Percentiles rank a stretch among this genome's conserved stretches.
phyloP scores from a whole-genome alignment of 768 basidiomycete genomes.

The Piloderma croceum region DNA sequence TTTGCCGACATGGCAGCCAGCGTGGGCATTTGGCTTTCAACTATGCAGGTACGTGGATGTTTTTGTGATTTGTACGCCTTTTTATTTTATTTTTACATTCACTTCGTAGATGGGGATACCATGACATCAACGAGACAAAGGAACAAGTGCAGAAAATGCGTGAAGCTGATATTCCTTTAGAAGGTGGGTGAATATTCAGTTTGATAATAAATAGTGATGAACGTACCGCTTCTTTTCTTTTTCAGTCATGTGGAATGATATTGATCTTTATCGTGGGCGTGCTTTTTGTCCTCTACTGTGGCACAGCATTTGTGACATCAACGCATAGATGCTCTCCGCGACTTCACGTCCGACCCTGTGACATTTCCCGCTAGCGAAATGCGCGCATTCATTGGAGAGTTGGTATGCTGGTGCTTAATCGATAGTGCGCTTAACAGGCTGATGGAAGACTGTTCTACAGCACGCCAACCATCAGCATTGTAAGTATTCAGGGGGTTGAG shows the following conservation, averaged over 20 bases:
- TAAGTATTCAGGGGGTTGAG: constrained; percentile 12
- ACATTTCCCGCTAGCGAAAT: constrained; percentile 54
- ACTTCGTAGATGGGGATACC: constrained; percentile 28
- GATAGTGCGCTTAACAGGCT: background rate
- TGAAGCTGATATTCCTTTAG: constrained; percentile 68
- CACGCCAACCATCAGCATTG: constrained; percentile 45
- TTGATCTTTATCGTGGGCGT: constrained; percentile 71
- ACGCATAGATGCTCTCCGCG: constrained; percentile 59
- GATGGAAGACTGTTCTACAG: constrained; percentile 16
- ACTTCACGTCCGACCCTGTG: constrained; percentile 65
- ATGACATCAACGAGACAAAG: constrained; percentile 48
- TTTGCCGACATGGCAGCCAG: constrained; percentile 63
- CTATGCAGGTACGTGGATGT: constrained; percentile 47
- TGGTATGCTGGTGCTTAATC: constrained; percentile 37
- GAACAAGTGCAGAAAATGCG: constrained; percentile 54
- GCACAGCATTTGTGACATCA: no score
- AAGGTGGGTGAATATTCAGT: constrained; percentile 37
- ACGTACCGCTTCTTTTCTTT: constrained; percentile 1
- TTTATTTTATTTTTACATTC: constrained; percentile 1
- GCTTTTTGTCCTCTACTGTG: no score
- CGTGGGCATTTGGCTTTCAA: constrained; percentile 78
- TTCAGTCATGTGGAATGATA: constrained; percentile 73
- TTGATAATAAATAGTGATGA: background rate
- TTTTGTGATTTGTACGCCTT: background rate
- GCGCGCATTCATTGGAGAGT: constrained; percentile 44